A percentile compares a stretch with the other conserved stretches of the same genome.
phyloP scores from a whole-genome alignment of 2,329 filamentous ascomycete genomes.

The Claviceps purpurea region DNA sequence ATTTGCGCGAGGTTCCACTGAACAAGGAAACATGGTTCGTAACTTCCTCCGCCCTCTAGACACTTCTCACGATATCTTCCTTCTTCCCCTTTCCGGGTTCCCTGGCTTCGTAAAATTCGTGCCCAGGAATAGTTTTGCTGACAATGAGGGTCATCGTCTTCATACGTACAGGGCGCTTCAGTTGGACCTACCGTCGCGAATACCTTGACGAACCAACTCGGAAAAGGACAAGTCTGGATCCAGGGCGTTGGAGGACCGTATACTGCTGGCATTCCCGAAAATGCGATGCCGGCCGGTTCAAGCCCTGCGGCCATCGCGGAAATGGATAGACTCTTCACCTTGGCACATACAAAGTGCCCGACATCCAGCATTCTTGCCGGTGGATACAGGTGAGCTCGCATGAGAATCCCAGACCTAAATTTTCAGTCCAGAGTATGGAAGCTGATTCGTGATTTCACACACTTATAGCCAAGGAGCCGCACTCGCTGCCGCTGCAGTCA shows the following conservation, averaged over 20 bases:
- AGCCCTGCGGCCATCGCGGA: constrained; percentile 24
- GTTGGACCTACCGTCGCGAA: constrained; percentile 16
- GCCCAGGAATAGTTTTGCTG: too few species aligned
- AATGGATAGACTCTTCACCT: constrained; percentile 24
- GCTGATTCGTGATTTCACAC: not conserved
- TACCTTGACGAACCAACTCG: constrained; percentile 16
- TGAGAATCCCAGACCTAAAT: not conserved
- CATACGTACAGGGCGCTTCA: not conserved
- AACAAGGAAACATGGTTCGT: constrained; percentile 26
- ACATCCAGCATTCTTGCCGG: constrained; percentile 27
- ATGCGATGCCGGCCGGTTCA: constrained; percentile 25
- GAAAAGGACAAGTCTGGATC: constrained; percentile 20
- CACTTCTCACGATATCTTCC: not conserved
- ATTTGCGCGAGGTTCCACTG: constrained; percentile 26
- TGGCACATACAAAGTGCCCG: constrained; percentile 29
- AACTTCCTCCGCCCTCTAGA: constrained; percentile 10
- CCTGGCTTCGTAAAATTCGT: not conserved
- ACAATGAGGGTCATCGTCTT: not conserved
- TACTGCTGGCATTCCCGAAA: constrained; percentile 20
- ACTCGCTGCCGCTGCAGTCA: constrained; percentile 26
- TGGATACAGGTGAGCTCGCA: constrained; percentile 17
- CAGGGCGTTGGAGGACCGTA: constrained; percentile 31
- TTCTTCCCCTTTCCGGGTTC: not conserved
- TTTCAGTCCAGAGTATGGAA: not conserved
- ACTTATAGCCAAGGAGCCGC: constrained; percentile 26